phyloP scores from a whole-genome alignment of 768 basidiomycete species.

The Suillus plorans region DNA sequence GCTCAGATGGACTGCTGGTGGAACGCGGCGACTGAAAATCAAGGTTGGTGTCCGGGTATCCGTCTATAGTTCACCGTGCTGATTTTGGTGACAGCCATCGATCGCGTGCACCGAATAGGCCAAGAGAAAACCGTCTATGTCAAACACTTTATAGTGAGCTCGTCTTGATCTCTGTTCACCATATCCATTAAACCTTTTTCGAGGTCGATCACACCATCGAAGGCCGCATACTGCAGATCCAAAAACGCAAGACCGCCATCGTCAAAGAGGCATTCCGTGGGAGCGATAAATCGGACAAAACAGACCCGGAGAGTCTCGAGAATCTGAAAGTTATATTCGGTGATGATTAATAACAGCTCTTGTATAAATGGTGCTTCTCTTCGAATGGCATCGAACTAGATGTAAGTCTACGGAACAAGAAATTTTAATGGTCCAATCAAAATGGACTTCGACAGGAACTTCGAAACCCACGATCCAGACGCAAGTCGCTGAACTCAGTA shows the following conservation, averaged over 20 bases:
- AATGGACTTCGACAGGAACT: not conserved
- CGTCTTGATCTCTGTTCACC: not conserved
- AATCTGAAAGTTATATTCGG: slow-evolving; percentile 83
- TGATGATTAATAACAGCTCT: slow-evolving; percentile 23
- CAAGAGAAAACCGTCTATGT: slow-evolving; percentile 83
- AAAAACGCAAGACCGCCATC: slow-evolving; percentile 84
- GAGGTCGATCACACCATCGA: slow-evolving; percentile 78
- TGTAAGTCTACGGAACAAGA: not conserved
- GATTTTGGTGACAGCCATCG: slow-evolving; percentile 58
- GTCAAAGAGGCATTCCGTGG: slow-evolving; percentile 82
- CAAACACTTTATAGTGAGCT: slow-evolving; percentile 76
- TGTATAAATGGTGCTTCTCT: not conserved
- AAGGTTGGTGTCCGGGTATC: slow-evolving; percentile 46
- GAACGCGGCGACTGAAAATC: slow-evolving; percentile 82
- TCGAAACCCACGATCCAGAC: not conserved
- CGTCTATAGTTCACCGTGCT: not conserved
- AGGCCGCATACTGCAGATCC: slow-evolving; percentile 76
- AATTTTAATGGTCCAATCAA: not conserved
- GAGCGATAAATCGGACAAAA: slow-evolving; percentile 39
- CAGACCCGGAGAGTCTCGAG: slow-evolving; percentile 72
- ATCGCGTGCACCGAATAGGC: slow-evolving; percentile 83
- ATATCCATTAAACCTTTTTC: not conserved
- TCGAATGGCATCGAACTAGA: not conserved
- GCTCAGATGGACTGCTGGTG: slow-evolving; percentile 90
- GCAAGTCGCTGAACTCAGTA: not conserved